Conservation (phyloP, 1,284 basidiomycete genomes). For the Kwoniella shivajii region DNA sequence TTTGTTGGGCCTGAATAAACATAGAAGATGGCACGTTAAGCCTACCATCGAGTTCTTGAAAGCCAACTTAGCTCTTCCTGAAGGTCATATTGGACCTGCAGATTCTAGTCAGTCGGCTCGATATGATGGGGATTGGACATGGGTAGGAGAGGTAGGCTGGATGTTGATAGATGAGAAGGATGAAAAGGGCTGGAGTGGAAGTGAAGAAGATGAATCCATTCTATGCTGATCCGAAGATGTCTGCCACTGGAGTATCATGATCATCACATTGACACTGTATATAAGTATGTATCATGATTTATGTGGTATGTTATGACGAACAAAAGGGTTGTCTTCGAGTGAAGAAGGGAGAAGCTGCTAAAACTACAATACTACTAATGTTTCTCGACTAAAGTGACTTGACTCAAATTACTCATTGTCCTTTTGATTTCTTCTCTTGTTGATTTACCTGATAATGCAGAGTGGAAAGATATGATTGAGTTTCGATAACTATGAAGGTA, state of each 20-base stretch:
- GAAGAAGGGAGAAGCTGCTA: too few species aligned
- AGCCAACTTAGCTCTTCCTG: conserved; percentile 16
- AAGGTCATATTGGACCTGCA: not conserved
- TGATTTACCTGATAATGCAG: conserved; percentile 14
- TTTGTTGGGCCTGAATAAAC: conserved; percentile 18
- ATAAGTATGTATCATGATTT: too few species aligned
- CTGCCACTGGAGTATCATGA: too few species aligned
- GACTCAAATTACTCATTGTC: conserved; percentile 8
- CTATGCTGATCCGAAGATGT: too few species aligned
- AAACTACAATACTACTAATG: not conserved
- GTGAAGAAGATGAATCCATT: not conserved
- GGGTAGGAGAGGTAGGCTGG: conserved; percentile 29
- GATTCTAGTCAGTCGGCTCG: not conserved
- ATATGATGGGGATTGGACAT: conserved; percentile 25
- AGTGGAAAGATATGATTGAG: conserved; percentile 31
- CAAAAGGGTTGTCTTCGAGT: too few species aligned
- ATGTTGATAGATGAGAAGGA: conserved; percentile 17
- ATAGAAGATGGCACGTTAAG: conserved; percentile 37
- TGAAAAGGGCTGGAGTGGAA: not conserved
- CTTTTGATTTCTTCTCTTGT: not conserved
- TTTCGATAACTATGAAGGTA: conserved; percentile 22
- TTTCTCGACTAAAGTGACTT: conserved; percentile 8
- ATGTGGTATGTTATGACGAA: too few species aligned
- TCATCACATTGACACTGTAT: too few species aligned
- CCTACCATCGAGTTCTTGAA: conserved; percentile 34